Percentiles rank a stretch among this genome's conserved stretches.
phyloP scores from a whole-genome alignment of 345 rosid genomes.

The Carallia pectinifolia region DNA sequence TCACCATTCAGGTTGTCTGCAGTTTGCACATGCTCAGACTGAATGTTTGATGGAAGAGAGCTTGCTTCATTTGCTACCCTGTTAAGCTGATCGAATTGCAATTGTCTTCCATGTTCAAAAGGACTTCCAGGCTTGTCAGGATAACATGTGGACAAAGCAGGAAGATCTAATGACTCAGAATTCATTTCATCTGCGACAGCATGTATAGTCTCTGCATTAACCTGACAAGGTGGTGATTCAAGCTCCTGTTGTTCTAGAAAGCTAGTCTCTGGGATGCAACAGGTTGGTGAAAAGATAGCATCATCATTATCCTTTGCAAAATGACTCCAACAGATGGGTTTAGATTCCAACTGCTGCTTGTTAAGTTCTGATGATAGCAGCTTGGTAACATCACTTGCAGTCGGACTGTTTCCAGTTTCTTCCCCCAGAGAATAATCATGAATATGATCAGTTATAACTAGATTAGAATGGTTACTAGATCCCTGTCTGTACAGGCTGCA shows the following conservation, averaged over 20 bases:
- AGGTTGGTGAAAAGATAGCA: conserved; percentile 23
- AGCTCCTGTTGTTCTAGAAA: conserved; percentile 18
- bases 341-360: conserved; percentile 33
- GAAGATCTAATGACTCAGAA: conserved; percentile 19
- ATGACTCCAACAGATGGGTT: conserved; percentile 27
- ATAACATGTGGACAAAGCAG: not conserved
- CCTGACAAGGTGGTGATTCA: conserved; percentile 8
- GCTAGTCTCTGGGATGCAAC: conserved; percentile 30
- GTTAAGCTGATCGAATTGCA: not conserved
- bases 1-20: conserved; percentile 17
- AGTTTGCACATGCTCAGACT: conserved; percentile 19
- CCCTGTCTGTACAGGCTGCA: conserved; percentile 8
- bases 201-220: not conserved
- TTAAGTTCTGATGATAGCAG: conserved; percentile 29
- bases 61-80: conserved; percentile 30
- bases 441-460: conserved; percentile 19
- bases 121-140: not conserved
- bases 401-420: conserved; percentile 6
- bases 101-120: not conserved
- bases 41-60: conserved; percentile 23
- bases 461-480: conserved; percentile 15
- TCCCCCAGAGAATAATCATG: conserved; percentile 15
- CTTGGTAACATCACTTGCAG: conserved; percentile 5
- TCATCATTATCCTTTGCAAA: conserved; percentile 28
- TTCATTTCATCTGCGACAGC: conserved; percentile 27